Evolutionary conservation across 2,329 filamentous ascomycete genomes (phyloP).

Genomic region (Tolypocladium nubicola): DNA sequence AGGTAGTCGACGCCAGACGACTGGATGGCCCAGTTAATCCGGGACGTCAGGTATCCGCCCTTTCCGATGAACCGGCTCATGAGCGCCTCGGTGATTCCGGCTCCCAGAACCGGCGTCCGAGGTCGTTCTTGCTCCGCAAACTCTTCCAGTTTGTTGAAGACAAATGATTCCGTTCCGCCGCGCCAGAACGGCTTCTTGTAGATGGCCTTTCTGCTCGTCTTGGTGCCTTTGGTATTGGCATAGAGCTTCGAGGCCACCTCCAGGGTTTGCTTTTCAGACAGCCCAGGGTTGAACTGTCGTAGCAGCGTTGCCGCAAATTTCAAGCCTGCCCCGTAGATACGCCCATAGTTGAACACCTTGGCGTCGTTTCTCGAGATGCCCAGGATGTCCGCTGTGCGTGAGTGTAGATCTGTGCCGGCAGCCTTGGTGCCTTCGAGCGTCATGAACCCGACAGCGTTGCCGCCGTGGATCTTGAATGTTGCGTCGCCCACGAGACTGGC

Average conservation of each 20-base stretch:
- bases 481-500: conserved; percentile 90
- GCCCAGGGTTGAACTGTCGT: conserved; percentile 80
- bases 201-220: conserved; percentile 64
- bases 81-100: conserved; percentile 90
- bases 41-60: conserved; percentile 85
- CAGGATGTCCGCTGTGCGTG: conserved; percentile 81
- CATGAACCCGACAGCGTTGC: conserved; percentile 98
- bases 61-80: conserved; percentile 82
- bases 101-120: conserved; percentile 82
- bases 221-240: conserved; percentile 78
- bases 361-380: conserved; percentile 92
- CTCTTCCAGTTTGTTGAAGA: conserved; percentile 96
- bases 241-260: conserved; percentile 74
- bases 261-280: conserved; percentile 70
- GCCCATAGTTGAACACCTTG: conserved; percentile 97
- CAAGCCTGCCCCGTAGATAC: conserved; percentile 94
- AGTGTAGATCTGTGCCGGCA: conserved; percentile 88
- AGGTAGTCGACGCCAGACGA: conserved; percentile 96
- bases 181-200: conserved; percentile 80
- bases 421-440: conserved; percentile 93
- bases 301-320: conserved; percentile 87
- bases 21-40: conserved; percentile 99
- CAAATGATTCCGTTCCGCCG: conserved; percentile 91
- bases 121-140: conserved; percentile 92
- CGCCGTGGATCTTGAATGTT: conserved; percentile 88